Base-by-base conservation (phyloP, 495 filamentous ascomycete genomes). In the Penicillium fimorum region DNA sequence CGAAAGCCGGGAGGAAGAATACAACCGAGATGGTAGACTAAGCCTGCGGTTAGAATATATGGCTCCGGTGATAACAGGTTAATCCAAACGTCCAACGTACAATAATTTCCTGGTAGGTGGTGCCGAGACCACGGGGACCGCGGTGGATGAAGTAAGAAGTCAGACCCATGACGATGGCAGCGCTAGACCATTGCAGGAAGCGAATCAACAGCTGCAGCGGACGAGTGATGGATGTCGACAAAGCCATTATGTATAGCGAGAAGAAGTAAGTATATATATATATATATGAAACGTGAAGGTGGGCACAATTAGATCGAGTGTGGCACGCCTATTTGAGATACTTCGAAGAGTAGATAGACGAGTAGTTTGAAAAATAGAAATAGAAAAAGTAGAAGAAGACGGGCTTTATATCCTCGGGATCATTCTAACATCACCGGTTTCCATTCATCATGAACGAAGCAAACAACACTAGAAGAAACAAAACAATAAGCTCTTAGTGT, bases 121-220 rank as follows among this genome's bases (percentile, higher is more conserved):
- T 61, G 43, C 78, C 79, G 50, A 70, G 64, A 8, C 73, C 72
- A 18, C 59, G 62, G 5, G 74, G 71, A 18, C 75, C 71, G 37
- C 63, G 64, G 29, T 64, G 59, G 69, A 84, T 79, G 55, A 80
- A 79, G 68, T 77, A 84, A 20, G 82, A 78, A 4, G 80, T 70
- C 45, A 86, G 75, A 50, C 80, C 81, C 75, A 86, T 78, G 11
- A 84, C 82, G 55, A 86, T 85, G 42, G 84, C 80, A 22, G 82
- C 74, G 38, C 79, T 83, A 37, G 72, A 63, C 83, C 83, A 86
- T 53, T 79, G 76, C 60, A 79, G 17, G 2, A 58, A 38, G 2
- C 76, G 71, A 24, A 58, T 63, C 47, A 52, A 43, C 45, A 79
- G 69, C 62, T 73, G 70, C 40, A 76, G 32, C 3, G 76, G 76